phyloP scores from a whole-genome alignment of 2,329 filamentous ascomycete genomes.

The Curvularia hawaiiensis region DNA sequence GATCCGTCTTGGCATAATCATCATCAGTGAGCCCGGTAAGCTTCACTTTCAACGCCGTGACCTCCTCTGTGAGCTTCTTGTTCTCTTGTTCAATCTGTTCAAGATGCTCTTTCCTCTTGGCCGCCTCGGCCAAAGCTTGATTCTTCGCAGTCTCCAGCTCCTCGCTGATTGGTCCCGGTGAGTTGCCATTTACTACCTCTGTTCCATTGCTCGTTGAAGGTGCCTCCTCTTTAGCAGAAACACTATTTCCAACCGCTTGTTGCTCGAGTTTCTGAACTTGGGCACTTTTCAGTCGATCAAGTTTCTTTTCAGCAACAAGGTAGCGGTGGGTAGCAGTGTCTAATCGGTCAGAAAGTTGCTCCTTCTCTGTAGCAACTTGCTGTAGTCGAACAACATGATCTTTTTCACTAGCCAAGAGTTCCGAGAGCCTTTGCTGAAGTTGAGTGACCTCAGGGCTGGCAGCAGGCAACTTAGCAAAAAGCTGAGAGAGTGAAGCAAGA shows the following conservation, averaged over 20 bases:
- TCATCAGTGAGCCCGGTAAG: constrained; percentile 82
- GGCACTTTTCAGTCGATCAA: constrained; percentile 85
- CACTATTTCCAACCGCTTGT: constrained; percentile 62
- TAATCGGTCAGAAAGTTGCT: constrained; percentile 82
- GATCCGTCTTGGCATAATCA: constrained; percentile 88
- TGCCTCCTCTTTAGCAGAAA: constrained; percentile 40
- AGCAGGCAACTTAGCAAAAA: constrained; percentile 61
- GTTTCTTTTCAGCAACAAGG: constrained; percentile 92
- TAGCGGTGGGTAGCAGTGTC: constrained; percentile 90
- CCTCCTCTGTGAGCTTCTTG: constrained; percentile 74
- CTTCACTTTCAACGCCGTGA: constrained; percentile 72
- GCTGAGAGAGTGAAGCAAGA: constrained; percentile 70
- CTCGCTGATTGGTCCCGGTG: constrained; percentile 62
- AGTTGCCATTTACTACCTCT: constrained; percentile 62
- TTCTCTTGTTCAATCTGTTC: constrained; percentile 80
- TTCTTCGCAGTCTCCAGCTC: constrained; percentile 78
- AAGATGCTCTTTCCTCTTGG: constrained; percentile 88
- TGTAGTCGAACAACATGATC: constrained; percentile 78
- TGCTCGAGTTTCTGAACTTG: constrained; percentile 93
- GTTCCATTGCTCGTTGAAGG: constrained; percentile 57
- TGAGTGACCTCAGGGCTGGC: constrained; percentile 71
- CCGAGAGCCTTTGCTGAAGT: constrained; percentile 76
- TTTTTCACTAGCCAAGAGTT: constrained; percentile 81
- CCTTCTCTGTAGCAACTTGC: constrained; percentile 76
- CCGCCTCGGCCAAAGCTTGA: constrained; percentile 75